Conservation (phyloP, 306 rosid species). For the Sophora flavescens region DNA sequence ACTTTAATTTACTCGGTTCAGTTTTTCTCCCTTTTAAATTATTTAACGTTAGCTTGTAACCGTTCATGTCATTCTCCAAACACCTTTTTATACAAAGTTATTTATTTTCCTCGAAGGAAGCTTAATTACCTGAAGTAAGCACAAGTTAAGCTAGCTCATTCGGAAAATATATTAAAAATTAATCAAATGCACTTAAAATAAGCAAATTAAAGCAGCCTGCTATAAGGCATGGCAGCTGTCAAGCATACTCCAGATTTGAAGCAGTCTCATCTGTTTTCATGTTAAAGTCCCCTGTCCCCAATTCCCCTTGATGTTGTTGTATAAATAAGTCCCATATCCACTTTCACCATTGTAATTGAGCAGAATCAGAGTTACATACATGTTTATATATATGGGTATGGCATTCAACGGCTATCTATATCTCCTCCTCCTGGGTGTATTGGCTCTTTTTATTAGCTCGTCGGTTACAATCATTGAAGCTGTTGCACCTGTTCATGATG, state of each 20-base stretch:
- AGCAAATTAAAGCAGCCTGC: too few relatives aligned
- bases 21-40: not conserved
- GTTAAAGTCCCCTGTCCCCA: not conserved
- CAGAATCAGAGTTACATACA: not conserved
- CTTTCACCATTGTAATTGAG: slow-evolving; percentile 6
- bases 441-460: slow-evolving; percentile 1
- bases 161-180: too few relatives aligned
- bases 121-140: not conserved
- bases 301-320: not conserved
- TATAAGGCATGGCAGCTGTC: too few relatives aligned
- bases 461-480: not conserved
- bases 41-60: not conserved
- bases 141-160: not conserved
- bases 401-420: slow-evolving; percentile 3
- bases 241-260: not conserved
- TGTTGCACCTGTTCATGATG: slow-evolving; percentile 11
- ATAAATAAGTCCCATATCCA: not conserved
- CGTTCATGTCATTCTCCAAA: not conserved
- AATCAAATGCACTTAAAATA: too few relatives aligned
- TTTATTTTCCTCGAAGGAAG: too few relatives aligned
- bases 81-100: not conserved
- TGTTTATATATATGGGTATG: slow-evolving; percentile 1
- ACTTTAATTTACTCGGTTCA: not conserved
- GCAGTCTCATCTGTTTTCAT: not conserved
- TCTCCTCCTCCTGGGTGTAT: slow-evolving; percentile 37